Evolutionary conservation across 768 basidiomycete species (phyloP).

Genomic region (Gymnopilus junonius): DNA sequence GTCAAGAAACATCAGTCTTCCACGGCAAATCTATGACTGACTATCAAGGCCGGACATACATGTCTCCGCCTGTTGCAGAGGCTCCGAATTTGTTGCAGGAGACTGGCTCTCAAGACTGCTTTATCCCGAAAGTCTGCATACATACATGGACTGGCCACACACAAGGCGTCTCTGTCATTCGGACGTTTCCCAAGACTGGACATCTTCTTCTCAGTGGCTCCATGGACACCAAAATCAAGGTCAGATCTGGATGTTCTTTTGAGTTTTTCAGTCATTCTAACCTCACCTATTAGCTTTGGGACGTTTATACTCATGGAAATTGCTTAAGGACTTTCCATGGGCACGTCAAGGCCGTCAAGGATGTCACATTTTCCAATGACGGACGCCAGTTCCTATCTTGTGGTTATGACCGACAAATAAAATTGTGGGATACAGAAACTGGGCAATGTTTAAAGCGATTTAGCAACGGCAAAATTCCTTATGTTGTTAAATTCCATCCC

Average conservation of each 20-base stretch:
- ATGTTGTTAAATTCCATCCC: constrained; percentile 94
- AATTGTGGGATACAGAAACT: constrained; percentile 99
- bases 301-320: constrained; percentile 95
- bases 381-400: constrained; percentile 90
- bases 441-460: constrained; percentile 97
- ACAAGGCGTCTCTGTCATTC: constrained; percentile 92
- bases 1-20: constrained; percentile 93
- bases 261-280: constrained; percentile 10
- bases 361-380: constrained; percentile 93
- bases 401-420: constrained; percentile 96
- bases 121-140: constrained; percentile 93
- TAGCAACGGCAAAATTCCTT: constrained; percentile 96
- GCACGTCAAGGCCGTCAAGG: constrained; percentile 95
- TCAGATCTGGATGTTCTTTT: constrained; percentile 27
- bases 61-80: constrained; percentile 89
- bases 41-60: constrained; percentile 98
- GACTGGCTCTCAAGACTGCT: constrained; percentile 84
- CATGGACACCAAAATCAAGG: constrained; percentile 99
- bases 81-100: constrained; percentile 85
- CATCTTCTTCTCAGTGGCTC: constrained; percentile 93
- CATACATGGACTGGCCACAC: constrained; percentile 99
- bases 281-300: constrained; percentile 81
- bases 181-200: constrained; percentile 90
- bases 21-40: constrained; percentile 97
- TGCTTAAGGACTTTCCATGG: constrained; percentile 97